A percentile compares a stretch with the other conserved stretches of the same genome.
phyloP scores from a whole-genome alignment of 2,329 filamentous ascomycete species.

The Xylogone sp. region DNA sequence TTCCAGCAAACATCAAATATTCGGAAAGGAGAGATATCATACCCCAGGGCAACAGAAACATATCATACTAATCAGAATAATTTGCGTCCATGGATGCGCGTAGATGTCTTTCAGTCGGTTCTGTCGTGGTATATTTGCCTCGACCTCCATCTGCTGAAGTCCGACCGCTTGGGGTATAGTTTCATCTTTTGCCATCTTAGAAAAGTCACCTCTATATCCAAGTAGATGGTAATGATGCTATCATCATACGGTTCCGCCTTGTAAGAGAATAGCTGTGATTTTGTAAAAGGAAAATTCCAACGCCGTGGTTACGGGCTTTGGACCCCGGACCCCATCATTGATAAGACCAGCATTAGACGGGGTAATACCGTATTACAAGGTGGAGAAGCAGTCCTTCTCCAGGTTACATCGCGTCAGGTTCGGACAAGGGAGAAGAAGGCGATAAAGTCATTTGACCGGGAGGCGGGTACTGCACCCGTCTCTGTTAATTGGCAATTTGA shows the following conservation, averaged over 20 bases:
- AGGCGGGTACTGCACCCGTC: too few species aligned
- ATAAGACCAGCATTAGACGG: background rate
- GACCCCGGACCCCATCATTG: background rate
- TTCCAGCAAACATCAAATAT: too few species aligned
- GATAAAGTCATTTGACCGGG: too few species aligned
- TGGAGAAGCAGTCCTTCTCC: background rate
- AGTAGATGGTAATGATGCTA: too few species aligned
- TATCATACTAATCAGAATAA: slow-evolving; percentile 43
- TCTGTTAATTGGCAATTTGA: too few species aligned
- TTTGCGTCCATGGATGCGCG: slow-evolving; percentile 43
- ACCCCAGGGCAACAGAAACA: too few species aligned
- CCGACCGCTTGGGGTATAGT: background rate
- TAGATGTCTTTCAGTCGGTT: slow-evolving; percentile 26
- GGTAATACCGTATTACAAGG: background rate
- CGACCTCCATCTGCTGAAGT: background rate
- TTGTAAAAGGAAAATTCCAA: background rate
- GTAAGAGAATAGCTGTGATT: background rate
- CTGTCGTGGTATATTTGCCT: background rate
- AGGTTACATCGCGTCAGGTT: background rate
- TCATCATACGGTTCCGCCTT: too few species aligned
- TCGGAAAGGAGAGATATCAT: too few species aligned
- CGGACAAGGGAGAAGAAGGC: background rate
- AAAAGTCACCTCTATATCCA: too few species aligned
- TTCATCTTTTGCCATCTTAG: background rate
- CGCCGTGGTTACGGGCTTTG: background rate